phyloP scores from a whole-genome alignment of 192 early-diverging fungal species.

The Coemansia sp. region DNA sequence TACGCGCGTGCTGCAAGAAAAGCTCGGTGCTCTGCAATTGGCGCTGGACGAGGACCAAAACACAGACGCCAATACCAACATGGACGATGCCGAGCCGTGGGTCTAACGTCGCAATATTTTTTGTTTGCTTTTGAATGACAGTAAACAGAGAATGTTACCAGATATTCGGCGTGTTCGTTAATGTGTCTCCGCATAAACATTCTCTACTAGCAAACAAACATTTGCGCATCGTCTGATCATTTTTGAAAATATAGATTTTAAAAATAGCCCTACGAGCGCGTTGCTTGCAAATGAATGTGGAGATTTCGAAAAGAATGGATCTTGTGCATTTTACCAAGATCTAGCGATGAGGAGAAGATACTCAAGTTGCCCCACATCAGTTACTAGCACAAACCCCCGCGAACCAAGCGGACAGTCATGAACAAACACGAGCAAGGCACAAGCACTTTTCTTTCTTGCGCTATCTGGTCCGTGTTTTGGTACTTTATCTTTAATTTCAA shows the following conservation, averaged over 20 bases:
- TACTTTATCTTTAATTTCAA: too few species aligned
- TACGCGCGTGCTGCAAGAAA: slow-evolving; percentile 69
- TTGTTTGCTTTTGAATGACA: background rate
- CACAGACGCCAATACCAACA: slow-evolving; percentile 27
- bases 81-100: slow-evolving; percentile 49
- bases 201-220: background rate
- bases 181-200: background rate
- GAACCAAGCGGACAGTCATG: background rate
- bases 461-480: too few species aligned
- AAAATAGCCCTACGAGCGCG: background rate
- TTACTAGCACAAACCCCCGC: too few species aligned
- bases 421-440: slow-evolving; percentile 1
- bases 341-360: too few species aligned
- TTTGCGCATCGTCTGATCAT: background rate
- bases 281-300: background rate
- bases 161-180: background rate
- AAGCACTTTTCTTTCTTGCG: background rate
- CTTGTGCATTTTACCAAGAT: background rate
- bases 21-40: slow-evolving; percentile 68
- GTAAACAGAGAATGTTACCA: slow-evolving; percentile 1
- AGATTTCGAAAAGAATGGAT: slow-evolving; percentile 5
- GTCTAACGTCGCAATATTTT: slow-evolving; percentile 8
- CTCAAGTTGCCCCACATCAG: too few species aligned
- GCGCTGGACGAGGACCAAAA: slow-evolving; percentile 55
- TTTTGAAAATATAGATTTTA: too few species aligned